Conservation (phyloP, 441 rosid species). For the Corymbia citriodora region DNA sequence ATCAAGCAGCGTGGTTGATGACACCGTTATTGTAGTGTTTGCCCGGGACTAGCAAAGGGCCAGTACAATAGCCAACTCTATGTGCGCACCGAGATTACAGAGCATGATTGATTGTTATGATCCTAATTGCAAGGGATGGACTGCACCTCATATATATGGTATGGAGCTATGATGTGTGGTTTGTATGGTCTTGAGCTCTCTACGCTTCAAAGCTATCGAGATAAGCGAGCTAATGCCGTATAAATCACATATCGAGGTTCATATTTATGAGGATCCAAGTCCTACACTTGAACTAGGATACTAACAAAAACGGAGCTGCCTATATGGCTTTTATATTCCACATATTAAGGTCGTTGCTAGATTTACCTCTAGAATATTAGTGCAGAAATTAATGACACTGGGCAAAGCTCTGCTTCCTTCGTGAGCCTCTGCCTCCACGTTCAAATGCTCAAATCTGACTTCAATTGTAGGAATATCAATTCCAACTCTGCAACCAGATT, state of each 20-base stretch:
- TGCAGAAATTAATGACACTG: not conserved
- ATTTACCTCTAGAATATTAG: not conserved
- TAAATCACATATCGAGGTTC: too few species aligned
- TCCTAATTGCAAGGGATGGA: not conserved
- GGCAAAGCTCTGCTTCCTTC: not conserved
- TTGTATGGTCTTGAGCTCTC: not conserved
- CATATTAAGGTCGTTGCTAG: not conserved
- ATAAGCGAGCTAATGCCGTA: too few species aligned
- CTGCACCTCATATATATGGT: not conserved
- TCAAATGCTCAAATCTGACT: not conserved
- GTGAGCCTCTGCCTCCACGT: not conserved
- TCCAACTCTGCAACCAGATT: not conserved
- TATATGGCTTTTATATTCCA: too few species aligned
- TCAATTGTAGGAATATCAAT: not conserved
- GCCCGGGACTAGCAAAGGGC: not conserved
- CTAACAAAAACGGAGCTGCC: too few species aligned
- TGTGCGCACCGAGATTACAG: rapidly evolving
- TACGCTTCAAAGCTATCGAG: not conserved
- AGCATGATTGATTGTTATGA: not conserved
- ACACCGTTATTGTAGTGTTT: not conserved
- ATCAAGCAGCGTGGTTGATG: not conserved
- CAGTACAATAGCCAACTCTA: not conserved
- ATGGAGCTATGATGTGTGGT: not conserved
- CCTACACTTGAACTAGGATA: too few species aligned
- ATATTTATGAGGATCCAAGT: too few species aligned